A percentile compares a stretch with the other conserved stretches of the same genome.
Evolutionary conservation across 495 filamentous ascomycete species (phyloP).

Genomic region (Pseudotulostoma volvatum): DNA sequence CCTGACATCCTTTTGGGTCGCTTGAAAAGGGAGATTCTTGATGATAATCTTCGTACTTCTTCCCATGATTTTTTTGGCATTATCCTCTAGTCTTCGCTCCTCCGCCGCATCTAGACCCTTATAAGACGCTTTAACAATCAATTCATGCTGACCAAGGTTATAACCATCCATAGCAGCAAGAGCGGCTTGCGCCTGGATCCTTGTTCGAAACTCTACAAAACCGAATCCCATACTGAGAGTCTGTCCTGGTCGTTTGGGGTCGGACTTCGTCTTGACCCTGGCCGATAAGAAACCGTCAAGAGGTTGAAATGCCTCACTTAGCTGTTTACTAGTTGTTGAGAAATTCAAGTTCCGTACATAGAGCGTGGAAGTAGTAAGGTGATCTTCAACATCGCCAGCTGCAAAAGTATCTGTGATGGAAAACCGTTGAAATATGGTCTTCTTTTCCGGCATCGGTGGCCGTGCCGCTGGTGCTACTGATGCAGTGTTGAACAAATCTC

Average conservation of each 20-base stretch:
- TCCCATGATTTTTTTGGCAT: slow-evolving; percentile 53
- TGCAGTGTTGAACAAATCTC: slow-evolving; percentile 47
- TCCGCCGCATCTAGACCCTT: slow-evolving; percentile 74
- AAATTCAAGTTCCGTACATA: slow-evolving; percentile 92
- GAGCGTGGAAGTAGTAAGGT: slow-evolving; percentile 54
- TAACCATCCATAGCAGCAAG: slow-evolving; percentile 72
- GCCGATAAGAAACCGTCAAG: slow-evolving; percentile 76
- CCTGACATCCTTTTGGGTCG: slow-evolving; percentile 78
- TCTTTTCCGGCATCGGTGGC: slow-evolving; percentile 10
- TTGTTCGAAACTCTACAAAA: slow-evolving; percentile 75
- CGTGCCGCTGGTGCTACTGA: slow-evolving; percentile 16
- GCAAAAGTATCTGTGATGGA: slow-evolving; percentile 42
- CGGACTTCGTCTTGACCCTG: slow-evolving; percentile 70
- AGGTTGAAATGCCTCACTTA: slow-evolving; percentile 59
- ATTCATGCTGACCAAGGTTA: slow-evolving; percentile 66
- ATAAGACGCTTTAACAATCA: slow-evolving; percentile 70
- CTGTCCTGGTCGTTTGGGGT: slow-evolving; percentile 69
- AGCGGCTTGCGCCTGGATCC: slow-evolving; percentile 61
- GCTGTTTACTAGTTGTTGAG: slow-evolving; percentile 55
- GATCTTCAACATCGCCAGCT: slow-evolving; percentile 33
- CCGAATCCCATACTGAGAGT: slow-evolving; percentile 91
- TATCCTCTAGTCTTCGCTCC: slow-evolving; percentile 64
- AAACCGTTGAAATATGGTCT: slow-evolving; percentile 28
- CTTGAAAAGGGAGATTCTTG: slow-evolving; percentile 96
- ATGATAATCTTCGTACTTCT: slow-evolving; percentile 84